Conservation (phyloP, 257 asterid genomes). For the Mentha longifolia region DNA sequence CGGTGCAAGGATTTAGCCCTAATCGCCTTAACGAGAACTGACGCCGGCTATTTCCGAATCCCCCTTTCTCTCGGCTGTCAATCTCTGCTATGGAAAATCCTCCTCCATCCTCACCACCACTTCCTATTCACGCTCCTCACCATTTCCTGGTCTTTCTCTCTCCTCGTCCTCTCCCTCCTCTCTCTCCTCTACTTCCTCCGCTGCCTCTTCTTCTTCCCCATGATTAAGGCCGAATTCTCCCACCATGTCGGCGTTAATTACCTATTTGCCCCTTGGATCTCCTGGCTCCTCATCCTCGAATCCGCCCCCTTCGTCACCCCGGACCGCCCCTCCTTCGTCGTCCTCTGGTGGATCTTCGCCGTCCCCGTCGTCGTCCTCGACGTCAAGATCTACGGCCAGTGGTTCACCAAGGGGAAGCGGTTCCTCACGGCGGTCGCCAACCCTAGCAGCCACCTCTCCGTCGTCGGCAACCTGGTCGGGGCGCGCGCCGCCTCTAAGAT, state of each 20-base stretch:
- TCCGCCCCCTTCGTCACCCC: slow-evolving; percentile 58
- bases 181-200: slow-evolving; percentile 50
- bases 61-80: slow-evolving; percentile 63
- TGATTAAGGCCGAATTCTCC: slow-evolving; percentile 54
- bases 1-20: slow-evolving; percentile 13
- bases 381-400: slow-evolving; percentile 69
- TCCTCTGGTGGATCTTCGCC: slow-evolving; percentile 61
- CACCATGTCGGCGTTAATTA: slow-evolving; percentile 72
- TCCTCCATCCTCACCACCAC: slow-evolving; percentile 42
- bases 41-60: slow-evolving; percentile 72
- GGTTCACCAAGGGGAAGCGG: slow-evolving; percentile 68
- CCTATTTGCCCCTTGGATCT: slow-evolving; percentile 76
- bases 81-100: slow-evolving; percentile 63
- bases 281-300: slow-evolving; percentile 68
- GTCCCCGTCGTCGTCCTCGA: slow-evolving; percentile 57
- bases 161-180: slow-evolving; percentile 44
- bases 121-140: slow-evolving; percentile 38
- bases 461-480: slow-evolving; percentile 67
- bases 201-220: slow-evolving; percentile 51
- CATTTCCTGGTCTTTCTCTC: slow-evolving; percentile 49
- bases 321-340: slow-evolving; percentile 23
- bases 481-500: slow-evolving; percentile 75
- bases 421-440: slow-evolving; percentile 60
- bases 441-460: slow-evolving; percentile 67
- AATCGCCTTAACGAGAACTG: slow-evolving; percentile 42